Conservation (phyloP, 2,329 filamentous ascomycete species). For the Dactylonectria estremocensis region DNA sequence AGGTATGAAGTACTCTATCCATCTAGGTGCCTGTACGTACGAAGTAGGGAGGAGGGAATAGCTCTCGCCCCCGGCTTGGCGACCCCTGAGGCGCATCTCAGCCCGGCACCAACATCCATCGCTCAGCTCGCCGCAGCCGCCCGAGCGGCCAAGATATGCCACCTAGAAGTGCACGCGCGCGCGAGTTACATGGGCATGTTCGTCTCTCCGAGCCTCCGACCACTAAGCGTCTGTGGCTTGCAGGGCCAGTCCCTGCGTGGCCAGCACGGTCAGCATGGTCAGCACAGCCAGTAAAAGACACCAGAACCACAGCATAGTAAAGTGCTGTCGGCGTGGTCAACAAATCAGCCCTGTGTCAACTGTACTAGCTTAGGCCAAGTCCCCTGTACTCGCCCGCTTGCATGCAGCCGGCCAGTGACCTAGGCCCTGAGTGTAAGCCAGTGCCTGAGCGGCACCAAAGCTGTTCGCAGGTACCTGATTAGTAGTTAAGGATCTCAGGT, state of each 20-base stretch:
- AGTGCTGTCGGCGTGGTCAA: background rate
- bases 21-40: too few relatives aligned
- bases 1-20: too few relatives aligned
- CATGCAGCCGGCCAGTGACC: background rate
- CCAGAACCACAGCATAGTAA: too few relatives aligned
- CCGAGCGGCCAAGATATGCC: slow-evolving; percentile 12
- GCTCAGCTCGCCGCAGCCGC: slow-evolving; percentile 10
- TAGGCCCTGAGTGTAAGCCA: background rate
- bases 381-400: background rate
- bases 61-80: background rate
- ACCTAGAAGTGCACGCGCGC: slow-evolving; percentile 7
- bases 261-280: background rate
- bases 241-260: slow-evolving; percentile 3
- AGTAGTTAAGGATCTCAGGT: slow-evolving; percentile 1
- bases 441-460: background rate
- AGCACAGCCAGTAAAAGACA: too few relatives aligned
- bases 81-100: slow-evolving; percentile 27
- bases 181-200: slow-evolving; percentile 2
- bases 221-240: slow-evolving; percentile 6
- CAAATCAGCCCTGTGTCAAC: background rate
- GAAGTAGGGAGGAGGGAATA: background rate
- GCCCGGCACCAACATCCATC: slow-evolving; percentile 23
- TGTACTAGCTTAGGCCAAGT: background rate
- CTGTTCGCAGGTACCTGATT: too few relatives aligned
- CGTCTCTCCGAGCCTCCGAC: slow-evolving; percentile 1